Conservation (phyloP, 768 basidiomycete genomes). For the Leccinum disarticulatum region DNA sequence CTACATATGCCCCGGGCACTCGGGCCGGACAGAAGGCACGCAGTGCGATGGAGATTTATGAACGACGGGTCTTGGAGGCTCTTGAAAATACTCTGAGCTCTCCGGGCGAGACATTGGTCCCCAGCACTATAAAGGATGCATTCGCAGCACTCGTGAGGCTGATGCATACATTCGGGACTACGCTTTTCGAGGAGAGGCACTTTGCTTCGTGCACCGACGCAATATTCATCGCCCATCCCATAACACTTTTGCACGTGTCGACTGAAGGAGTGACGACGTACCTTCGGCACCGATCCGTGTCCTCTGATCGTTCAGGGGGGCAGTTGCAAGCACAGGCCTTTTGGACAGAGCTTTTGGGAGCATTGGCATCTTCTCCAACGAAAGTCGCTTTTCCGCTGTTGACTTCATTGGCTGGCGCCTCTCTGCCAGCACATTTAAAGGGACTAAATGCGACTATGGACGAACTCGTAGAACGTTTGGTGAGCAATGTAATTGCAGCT, state of each 20-base stretch:
- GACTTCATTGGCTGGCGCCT: slow-evolving; percentile 37
- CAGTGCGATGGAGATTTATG: slow-evolving; percentile 17
- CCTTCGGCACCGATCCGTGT: slow-evolving; percentile 33
- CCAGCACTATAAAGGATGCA: slow-evolving; percentile 12
- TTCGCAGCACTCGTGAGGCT: slow-evolving; percentile 39
- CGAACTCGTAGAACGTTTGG: slow-evolving; percentile 32
- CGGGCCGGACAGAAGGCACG: slow-evolving; percentile 14
- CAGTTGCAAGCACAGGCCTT: slow-evolving; percentile 15
- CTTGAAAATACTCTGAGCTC: slow-evolving; percentile 16
- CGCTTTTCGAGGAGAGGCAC: slow-evolving; percentile 44
- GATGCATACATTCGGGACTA: slow-evolving; percentile 51
- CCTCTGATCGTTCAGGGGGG: slow-evolving; percentile 7
- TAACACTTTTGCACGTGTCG: slow-evolving; percentile 39
- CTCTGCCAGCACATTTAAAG: slow-evolving; percentile 46
- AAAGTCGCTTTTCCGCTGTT: slow-evolving; percentile 40
- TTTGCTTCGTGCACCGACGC: slow-evolving; percentile 47
- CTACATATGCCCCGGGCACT: slow-evolving; percentile 31
- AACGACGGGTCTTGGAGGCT: slow-evolving; percentile 25
- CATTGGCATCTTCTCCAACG: slow-evolving; percentile 35
- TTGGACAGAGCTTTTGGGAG: slow-evolving; percentile 39
- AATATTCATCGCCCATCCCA: slow-evolving; percentile 39
- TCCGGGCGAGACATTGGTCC: neutral
- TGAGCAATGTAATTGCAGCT: slow-evolving; percentile 3
- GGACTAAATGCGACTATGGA: slow-evolving; percentile 49
- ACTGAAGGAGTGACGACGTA: slow-evolving; percentile 53